phyloP scores from a whole-genome alignment of 2,329 filamentous ascomycete genomes.

The Amesomyces nigricolor region DNA sequence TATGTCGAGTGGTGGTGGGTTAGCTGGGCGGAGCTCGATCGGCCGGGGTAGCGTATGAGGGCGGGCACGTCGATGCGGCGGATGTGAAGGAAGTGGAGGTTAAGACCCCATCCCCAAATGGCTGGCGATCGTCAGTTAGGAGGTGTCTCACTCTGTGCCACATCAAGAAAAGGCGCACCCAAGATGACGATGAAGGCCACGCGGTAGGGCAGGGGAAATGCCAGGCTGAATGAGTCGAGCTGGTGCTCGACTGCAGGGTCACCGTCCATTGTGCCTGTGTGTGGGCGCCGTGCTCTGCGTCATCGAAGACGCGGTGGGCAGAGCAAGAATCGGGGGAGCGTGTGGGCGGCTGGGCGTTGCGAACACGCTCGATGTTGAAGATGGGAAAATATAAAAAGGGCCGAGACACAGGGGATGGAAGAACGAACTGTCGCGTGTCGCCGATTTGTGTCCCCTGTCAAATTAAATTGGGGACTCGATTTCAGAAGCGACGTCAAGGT shows the following conservation, averaged over 20 bases:
- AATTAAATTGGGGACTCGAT: background rate
- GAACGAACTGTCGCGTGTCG: background rate
- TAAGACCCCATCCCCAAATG: constrained; percentile 91
- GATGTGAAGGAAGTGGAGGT: constrained; percentile 78
- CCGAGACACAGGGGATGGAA: background rate
- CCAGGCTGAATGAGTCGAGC: constrained; percentile 81
- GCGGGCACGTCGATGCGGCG: constrained; percentile 81
- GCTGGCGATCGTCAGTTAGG: constrained; percentile 44
- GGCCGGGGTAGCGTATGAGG: constrained; percentile 79
- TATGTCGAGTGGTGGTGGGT: constrained; percentile 80
- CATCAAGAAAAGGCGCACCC: constrained; percentile 47
- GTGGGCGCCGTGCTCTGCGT: constrained; percentile 7
- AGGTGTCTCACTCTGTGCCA: background rate
- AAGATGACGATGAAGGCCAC: constrained; percentile 80
- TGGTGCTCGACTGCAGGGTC: constrained; percentile 63
- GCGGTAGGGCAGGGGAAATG: constrained; percentile 84
- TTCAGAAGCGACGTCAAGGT: constrained; percentile 6
- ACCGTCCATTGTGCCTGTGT: constrained; percentile 56
- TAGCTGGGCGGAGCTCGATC: constrained; percentile 62
- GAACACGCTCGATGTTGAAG: background rate
- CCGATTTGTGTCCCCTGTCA: background rate
- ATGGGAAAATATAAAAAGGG: background rate
- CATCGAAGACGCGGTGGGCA: constrained; percentile 20
- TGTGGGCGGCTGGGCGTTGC: background rate
- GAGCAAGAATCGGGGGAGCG: background rate